A percentile compares a stretch with the other conserved stretches of the same genome.
These are phyloP conservation scores for Barnettozyma sp. DNA, from an alignment of 805 yeast genomes.

Conservation along the genomic window DNA sequence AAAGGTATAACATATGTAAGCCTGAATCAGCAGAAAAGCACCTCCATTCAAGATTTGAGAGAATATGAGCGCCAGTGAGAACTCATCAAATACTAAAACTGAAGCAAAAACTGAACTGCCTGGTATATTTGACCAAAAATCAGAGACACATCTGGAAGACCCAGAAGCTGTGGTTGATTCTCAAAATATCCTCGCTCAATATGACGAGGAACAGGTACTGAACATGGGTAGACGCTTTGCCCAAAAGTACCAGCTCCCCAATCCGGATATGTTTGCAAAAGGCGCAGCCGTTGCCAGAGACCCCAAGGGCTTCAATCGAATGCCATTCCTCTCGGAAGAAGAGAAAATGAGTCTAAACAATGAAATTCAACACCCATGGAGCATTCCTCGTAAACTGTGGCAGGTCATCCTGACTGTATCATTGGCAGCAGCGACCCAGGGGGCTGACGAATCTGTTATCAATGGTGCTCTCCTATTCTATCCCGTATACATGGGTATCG, in stretches of 20 bases:
- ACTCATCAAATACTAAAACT: neutral
- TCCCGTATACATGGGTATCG: conserved; percentile 49
- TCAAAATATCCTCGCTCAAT: conserved; percentile 45
- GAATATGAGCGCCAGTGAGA: neutral
- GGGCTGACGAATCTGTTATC: conserved; percentile 73
- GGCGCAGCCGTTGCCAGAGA: conserved; percentile 64
- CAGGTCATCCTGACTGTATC: conserved; percentile 61
- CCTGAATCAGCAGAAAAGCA: conserved; percentile 2
- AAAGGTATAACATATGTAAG: no score
- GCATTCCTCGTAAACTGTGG: conserved; percentile 36
- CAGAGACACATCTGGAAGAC: conserved; percentile 2
- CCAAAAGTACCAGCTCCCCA: conserved; percentile 38
- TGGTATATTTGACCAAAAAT: conserved; percentile 4
- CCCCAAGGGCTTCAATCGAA: conserved; percentile 50
- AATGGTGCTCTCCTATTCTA: conserved; percentile 66
- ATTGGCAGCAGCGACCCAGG: conserved; percentile 73
- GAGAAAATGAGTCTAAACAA: conserved; percentile 45
- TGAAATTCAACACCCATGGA: conserved; percentile 43
- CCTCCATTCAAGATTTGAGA: neutral
- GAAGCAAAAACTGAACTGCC: neutral
- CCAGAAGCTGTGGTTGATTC: conserved; percentile 3
- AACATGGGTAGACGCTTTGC: conserved; percentile 68
- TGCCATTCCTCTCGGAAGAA: conserved; percentile 47
- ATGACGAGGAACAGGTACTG: conserved; percentile 56
- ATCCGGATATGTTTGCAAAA: conserved; percentile 48